Percentiles rank a stretch among this genome's conserved stretches.
Evolutionary conservation across 108 stramenopile species (phyloP).

Genomic region (Cyclotella cryptica): DNA sequence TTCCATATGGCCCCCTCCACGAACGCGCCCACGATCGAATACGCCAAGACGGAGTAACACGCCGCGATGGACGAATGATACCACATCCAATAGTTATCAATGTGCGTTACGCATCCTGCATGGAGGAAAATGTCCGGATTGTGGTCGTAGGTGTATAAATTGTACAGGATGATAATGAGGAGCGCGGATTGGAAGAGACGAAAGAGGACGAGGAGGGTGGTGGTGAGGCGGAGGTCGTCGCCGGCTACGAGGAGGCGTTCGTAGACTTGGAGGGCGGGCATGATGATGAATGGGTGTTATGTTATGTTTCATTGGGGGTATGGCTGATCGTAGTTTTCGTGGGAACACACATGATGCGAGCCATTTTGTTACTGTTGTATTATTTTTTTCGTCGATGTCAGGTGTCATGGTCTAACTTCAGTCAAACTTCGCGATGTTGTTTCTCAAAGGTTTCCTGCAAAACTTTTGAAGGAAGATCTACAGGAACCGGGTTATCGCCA

Average conservation of each 20-base stretch:
- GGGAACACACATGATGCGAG: too few species aligned
- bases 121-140: slow-evolving; percentile 12
- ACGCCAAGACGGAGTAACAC: slow-evolving; percentile 12
- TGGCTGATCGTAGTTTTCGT: too few species aligned
- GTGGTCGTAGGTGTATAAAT: background rate
- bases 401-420: too few species aligned
- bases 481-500: too few species aligned
- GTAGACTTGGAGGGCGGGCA: slow-evolving; percentile 37
- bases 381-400: too few species aligned
- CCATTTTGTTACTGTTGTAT: too few species aligned
- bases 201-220: slow-evolving; percentile 18
- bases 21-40: slow-evolving; percentile 11
- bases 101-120: slow-evolving; percentile 17
- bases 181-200: slow-evolving; percentile 26
- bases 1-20: slow-evolving; percentile 24
- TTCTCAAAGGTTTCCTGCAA: too few species aligned
- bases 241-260: slow-evolving; percentile 40
- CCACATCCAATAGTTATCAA: slow-evolving; percentile 21
- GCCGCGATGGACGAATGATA: background rate
- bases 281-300: too few species aligned
- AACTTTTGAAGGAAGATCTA: too few species aligned
- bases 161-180: slow-evolving; percentile 21
- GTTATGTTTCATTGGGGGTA: too few species aligned
- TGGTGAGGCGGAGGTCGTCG: slow-evolving; percentile 40
- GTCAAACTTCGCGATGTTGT: too few species aligned